Conservation (phyloP, 1,284 basidiomycete species). For the Austroboletus novae-zelandiae region DNA sequence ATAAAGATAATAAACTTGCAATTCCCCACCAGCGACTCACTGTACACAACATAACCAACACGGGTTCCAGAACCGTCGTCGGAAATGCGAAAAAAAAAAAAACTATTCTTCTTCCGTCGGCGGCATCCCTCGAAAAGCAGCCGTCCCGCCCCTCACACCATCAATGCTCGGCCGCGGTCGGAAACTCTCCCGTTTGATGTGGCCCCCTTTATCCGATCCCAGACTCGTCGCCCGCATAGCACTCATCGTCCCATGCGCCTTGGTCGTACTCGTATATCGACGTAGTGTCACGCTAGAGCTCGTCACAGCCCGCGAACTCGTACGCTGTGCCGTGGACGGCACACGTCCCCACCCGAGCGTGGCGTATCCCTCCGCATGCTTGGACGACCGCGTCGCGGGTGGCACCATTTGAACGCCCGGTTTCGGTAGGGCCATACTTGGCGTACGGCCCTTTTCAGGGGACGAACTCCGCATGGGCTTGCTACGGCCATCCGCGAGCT, state of each 20-base stretch:
- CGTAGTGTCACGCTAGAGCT: constrained; percentile 13
- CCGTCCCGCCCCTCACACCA: constrained; percentile 20
- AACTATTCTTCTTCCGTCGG: constrained; percentile 27
- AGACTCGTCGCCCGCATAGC: constrained; percentile 24
- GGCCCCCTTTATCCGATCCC: constrained; percentile 42
- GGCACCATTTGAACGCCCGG: constrained; percentile 1
- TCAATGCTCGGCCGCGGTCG: constrained; percentile 72
- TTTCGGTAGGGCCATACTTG: constrained; percentile 20
- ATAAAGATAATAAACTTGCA: constrained; percentile 23
- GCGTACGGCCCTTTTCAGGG: constrained; percentile 29
- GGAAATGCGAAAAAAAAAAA: not conserved
- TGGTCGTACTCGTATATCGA: constrained; percentile 10
- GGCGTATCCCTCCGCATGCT: constrained; percentile 23
- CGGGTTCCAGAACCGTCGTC: not conserved
- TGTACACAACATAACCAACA: constrained; percentile 3
- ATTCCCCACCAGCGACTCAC: constrained; percentile 26
- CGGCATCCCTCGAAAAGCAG: constrained; percentile 24
- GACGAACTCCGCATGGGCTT: constrained; percentile 24
- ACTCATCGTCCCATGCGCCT: constrained; percentile 22
- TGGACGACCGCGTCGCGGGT: constrained; percentile 18
- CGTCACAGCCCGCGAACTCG: constrained; percentile 23
- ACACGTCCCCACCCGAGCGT: constrained; percentile 31
- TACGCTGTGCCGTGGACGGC: constrained; percentile 27
- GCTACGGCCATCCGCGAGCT: constrained; percentile 41
- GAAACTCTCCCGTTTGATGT: constrained; percentile 64